phyloP scores from a whole-genome alignment of 2,329 filamentous ascomycete species.

The Trichoderma harzianum region DNA sequence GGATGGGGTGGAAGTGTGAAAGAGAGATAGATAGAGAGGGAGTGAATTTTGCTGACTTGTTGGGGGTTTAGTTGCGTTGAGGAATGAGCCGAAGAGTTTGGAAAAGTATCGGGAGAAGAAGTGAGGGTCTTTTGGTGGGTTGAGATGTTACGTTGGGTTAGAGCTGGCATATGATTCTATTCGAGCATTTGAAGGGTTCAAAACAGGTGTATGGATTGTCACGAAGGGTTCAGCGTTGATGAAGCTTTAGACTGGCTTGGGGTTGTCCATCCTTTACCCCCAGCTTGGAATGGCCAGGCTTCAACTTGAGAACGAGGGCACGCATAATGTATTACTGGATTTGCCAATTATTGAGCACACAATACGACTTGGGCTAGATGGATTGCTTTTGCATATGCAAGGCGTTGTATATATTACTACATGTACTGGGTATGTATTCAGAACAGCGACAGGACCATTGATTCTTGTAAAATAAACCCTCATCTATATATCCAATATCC shows the following conservation, averaged over 20 bases:
- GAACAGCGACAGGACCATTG: neutral
- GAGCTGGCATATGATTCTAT: neutral
- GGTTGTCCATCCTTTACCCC: neutral
- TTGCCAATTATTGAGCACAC: neutral
- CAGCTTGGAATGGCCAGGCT: neutral
- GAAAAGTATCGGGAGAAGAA: slow-evolving; percentile 16
- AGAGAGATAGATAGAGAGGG: too few species aligned
- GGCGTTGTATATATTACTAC: neutral
- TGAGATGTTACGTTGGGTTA: neutral
- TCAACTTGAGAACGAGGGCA: neutral
- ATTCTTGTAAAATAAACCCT: neutral
- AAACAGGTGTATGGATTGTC: neutral
- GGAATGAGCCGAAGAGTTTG: slow-evolving; percentile 30
- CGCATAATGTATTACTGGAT: neutral
- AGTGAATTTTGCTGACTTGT: neutral
- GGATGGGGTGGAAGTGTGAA: neutral
- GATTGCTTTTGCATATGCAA: neutral
- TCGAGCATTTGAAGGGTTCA: neutral
- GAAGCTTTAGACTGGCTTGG: neutral
- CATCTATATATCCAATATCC: neutral
- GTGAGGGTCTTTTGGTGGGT: neutral
- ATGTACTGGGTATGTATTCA: neutral
- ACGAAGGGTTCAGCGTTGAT: neutral
- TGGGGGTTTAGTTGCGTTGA: slow-evolving; percentile 29
- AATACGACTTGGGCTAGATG: neutral